Evolutionary conservation across 345 rosid genomes (phyloP).

Genomic region (Noccaea caerulescens): DNA sequence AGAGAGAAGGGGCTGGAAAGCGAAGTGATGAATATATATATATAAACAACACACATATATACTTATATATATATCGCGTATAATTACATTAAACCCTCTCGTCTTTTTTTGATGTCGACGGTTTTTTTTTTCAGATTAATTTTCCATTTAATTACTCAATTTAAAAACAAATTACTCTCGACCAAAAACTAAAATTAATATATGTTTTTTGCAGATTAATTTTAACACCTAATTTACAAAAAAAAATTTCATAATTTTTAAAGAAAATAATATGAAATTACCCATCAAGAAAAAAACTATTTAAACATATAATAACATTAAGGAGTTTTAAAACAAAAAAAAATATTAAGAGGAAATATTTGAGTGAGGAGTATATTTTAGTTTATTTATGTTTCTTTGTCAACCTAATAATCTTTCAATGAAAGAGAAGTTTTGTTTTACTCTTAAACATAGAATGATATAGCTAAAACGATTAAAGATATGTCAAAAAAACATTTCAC

Average conservation of each 20-base stretch:
- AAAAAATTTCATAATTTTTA: neutral
- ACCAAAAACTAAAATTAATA: too few species aligned
- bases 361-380: neutral
- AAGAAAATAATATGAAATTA: neutral
- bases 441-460: neutral
- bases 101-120: slow-evolving; percentile 44
- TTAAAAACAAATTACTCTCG: neutral
- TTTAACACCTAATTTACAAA: neutral
- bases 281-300: too few species aligned
- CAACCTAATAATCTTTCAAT: slow-evolving; percentile 3
- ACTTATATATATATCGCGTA: slow-evolving; percentile 21
- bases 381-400: slow-evolving; percentile 7
- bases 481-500: too few species aligned
- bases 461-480: neutral
- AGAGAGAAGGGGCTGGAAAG: slow-evolving; percentile 42
- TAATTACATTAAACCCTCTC: slow-evolving; percentile 36
- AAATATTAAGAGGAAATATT: neutral
- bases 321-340: neutral
- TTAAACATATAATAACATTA: too few species aligned
- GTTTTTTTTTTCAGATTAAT: neutral
- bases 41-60: neutral
- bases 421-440: neutral
- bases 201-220: neutral
- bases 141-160: slow-evolving; percentile 5
- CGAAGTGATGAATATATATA: slow-evolving; percentile 27